These are phyloP conservation scores for Petunia secreta DNA, from an alignment of 257 asterid species.

Conservation along the genomic window DNA sequence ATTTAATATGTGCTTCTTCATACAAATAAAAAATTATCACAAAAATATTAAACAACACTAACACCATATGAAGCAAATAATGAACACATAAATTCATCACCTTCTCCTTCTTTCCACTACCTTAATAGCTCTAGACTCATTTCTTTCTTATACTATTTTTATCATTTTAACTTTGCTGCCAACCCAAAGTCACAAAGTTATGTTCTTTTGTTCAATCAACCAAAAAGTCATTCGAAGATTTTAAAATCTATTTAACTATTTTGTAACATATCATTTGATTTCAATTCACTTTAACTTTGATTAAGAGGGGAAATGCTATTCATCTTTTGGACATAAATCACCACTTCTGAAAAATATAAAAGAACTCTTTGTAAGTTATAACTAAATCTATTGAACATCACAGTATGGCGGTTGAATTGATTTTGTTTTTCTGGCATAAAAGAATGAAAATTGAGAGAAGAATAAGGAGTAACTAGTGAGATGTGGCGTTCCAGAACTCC, in stretches of 20 bases:
- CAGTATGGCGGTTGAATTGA: neutral
- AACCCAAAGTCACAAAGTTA: neutral
- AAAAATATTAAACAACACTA: no score
- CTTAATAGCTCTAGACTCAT: neutral
- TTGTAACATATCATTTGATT: neutral
- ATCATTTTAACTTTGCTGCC: neutral
- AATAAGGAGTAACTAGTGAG: no score
- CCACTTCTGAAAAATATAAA: no score
- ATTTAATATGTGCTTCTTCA: no score
- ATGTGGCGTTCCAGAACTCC: no score
- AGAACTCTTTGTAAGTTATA: no score
- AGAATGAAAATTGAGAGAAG: neutral
- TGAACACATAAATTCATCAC: neutral
- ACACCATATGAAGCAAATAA: neutral
- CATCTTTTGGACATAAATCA: neutral
- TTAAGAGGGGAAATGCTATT: no score
- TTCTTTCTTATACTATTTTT: neutral
- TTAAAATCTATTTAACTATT: no score
- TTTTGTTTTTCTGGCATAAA: neutral
- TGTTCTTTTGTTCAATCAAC: neutral
- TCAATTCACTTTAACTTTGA: neutral
- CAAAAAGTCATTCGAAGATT: no score
- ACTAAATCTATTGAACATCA: neutral
- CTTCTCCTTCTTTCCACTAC: neutral
- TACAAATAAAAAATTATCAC: no score